Conservation (phyloP, 73 alveolate genomes). For the Paramecium primaurelia region DNA sequence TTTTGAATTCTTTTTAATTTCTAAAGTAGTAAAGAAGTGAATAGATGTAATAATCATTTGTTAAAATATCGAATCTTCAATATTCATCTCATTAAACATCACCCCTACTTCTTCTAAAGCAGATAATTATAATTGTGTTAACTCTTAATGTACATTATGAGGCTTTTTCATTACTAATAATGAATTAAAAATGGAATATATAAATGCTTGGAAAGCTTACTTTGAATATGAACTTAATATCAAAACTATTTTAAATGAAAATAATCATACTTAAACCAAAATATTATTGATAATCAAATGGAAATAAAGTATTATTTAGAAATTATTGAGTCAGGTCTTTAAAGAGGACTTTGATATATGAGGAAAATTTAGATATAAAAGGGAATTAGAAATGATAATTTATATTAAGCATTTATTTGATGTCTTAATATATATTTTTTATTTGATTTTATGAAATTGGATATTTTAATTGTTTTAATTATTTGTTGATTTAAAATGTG, state of each 20-base stretch:
- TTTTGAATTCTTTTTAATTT: background rate
- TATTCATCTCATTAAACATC: background rate
- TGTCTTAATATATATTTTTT: background rate
- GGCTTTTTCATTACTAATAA: background rate
- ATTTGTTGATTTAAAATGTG: background rate
- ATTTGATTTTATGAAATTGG: background rate
- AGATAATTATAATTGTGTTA: background rate
- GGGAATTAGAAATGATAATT: background rate
- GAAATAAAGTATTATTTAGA: background rate
- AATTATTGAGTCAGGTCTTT: background rate
- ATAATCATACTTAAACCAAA: background rate
- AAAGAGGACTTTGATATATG: background rate
- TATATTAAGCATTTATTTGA: background rate
- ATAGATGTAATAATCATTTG: background rate
- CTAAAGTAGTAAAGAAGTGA: background rate
- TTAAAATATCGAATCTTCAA: background rate
- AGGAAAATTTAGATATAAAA: background rate
- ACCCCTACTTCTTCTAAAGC: slow-evolving; percentile 24
- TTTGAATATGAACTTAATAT: background rate
- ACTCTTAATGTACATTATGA: background rate
- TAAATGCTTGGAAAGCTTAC: background rate
- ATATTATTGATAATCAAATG: slow-evolving; percentile 20
- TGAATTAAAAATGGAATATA: background rate
- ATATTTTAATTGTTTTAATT: background rate
- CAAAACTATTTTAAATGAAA: background rate